These are phyloP conservation scores for Clavariopsis aquatica DNA, from an alignment of 495 filamentous ascomycete genomes.

Conservation along the genomic window DNA sequence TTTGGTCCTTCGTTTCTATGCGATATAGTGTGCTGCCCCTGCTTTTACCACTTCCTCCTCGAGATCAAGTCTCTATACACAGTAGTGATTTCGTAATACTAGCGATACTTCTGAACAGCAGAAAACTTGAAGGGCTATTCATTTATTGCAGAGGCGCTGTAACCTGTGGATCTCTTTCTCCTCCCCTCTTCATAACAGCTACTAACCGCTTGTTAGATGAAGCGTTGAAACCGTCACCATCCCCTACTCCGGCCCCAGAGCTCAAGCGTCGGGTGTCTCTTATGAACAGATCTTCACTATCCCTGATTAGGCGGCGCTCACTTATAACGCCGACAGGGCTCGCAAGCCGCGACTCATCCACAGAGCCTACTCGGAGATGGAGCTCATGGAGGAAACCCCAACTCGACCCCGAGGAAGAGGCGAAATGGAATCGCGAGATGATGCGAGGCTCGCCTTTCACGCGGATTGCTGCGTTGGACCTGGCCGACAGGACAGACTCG, in stretches of 20 bases:
- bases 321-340: conserved; percentile 38
- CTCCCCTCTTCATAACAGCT: no score
- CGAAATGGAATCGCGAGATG: conserved; percentile 33
- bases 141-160: no score
- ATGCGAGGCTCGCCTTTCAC: conserved; percentile 32
- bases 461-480: conserved; percentile 37
- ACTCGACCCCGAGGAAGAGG: conserved; percentile 3
- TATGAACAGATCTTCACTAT: conserved; percentile 26
- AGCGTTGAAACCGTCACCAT: conserved; percentile 24
- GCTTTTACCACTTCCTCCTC: no score
- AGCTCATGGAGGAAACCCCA: conserved; percentile 27
- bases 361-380: conserved; percentile 34
- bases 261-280: conserved; percentile 6
- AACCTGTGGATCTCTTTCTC: no score
- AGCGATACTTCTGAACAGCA: no score
- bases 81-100: no score
- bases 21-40: no score
- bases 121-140: no score
- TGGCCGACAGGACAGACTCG: conserved; percentile 30
- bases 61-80: no score
- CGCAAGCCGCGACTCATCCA: conserved; percentile 39
- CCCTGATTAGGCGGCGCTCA: conserved; percentile 38
- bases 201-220: conserved; percentile 6
- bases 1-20: no score
- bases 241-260: background rate